A percentile compares a stretch with the other conserved stretches of the same genome.
Evolutionary conservation across 1,139 yeast genomes (phyloP).

Genomic region (Debaryomycetaceae sp.): DNA sequence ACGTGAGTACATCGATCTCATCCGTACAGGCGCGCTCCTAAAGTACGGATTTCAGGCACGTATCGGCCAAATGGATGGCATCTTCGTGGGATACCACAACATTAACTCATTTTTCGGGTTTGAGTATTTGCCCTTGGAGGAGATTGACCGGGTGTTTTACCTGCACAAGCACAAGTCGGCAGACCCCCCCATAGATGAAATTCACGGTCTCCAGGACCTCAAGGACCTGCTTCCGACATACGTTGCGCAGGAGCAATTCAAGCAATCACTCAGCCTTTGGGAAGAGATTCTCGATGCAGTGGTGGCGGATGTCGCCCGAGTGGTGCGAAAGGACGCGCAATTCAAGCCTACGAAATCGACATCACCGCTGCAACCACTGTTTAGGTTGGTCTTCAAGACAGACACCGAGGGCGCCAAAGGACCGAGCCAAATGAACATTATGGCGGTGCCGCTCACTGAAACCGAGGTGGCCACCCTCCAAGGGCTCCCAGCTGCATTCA

Average conservation of each 20-base stretch:
- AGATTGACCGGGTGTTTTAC: slow-evolving; percentile 53
- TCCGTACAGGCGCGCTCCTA: slow-evolving; percentile 66
- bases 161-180: slow-evolving; percentile 13
- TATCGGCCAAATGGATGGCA: slow-evolving; percentile 96
- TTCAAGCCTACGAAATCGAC: no score
- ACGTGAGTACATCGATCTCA: slow-evolving; percentile 72
- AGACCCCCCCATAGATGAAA: slow-evolving; percentile 8
- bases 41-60: slow-evolving; percentile 90
- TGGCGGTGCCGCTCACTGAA: slow-evolving; percentile 29
- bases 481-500: slow-evolving; percentile 18
- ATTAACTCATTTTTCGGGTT: slow-evolving; percentile 80
- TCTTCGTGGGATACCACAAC: slow-evolving; percentile 87
- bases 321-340: no score
- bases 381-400: slow-evolving; percentile 25
- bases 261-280: slow-evolving; percentile 57
- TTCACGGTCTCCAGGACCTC: slow-evolving; percentile 27
- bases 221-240: slow-evolving; percentile 35
- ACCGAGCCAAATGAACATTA: slow-evolving; percentile 9
- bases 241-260: slow-evolving; percentile 73
- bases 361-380: no score
- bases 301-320: slow-evolving; percentile 27
- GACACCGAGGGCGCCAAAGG: neutral
- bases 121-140: slow-evolving; percentile 74
- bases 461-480: slow-evolving; percentile 23
- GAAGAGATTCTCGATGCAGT: slow-evolving; percentile 43